Evolutionary conservation across 1,139 yeast species (phyloP).

Genomic region (Yamadazyma oceani): DNA sequence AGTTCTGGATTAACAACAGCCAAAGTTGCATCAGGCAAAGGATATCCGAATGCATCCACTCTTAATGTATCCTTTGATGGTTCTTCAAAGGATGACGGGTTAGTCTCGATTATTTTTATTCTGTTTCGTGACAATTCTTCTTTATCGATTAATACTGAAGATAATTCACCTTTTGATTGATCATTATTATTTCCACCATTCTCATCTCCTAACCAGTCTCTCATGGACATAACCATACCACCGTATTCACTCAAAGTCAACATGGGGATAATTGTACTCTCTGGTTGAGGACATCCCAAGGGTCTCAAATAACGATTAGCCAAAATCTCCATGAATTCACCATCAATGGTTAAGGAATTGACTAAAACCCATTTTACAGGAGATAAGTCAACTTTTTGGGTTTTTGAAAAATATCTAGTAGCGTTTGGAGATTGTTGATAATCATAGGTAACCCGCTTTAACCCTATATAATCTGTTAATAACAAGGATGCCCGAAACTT

Average conservation of each 20-base stretch:
- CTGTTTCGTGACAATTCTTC: slow-evolving; percentile 77
- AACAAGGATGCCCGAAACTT: slow-evolving; percentile 69
- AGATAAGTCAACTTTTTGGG: slow-evolving; percentile 74
- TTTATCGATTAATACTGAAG: slow-evolving; percentile 78
- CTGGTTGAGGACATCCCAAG: slow-evolving; percentile 77
- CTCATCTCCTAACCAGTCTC: slow-evolving; percentile 86
- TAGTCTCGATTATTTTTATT: slow-evolving; percentile 66
- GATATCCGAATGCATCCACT: slow-evolving; percentile 91
- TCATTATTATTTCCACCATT: slow-evolving; percentile 34
- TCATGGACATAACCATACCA: slow-evolving; percentile 88
- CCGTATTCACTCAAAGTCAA: slow-evolving; percentile 91
- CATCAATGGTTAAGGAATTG: slow-evolving; percentile 88
- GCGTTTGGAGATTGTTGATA: slow-evolving; percentile 88
- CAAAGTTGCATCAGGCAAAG: slow-evolving; percentile 88
- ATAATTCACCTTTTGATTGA: slow-evolving; percentile 46
- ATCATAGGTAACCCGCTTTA: slow-evolving; percentile 89
- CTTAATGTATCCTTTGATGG: slow-evolving; percentile 53
- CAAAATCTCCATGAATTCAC: slow-evolving; percentile 86
- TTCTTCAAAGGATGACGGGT: slow-evolving; percentile 57
- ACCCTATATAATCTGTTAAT: slow-evolving; percentile 84
- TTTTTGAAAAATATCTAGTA: slow-evolving; percentile 77
- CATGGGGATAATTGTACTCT: slow-evolving; percentile 84
- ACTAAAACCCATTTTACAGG: slow-evolving; percentile 87
- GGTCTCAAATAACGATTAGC: slow-evolving; percentile 93
- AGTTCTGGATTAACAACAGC: slow-evolving; percentile 96